Base-by-base conservation (phyloP, 805 yeast species). In the Candida succiphila region DNA sequence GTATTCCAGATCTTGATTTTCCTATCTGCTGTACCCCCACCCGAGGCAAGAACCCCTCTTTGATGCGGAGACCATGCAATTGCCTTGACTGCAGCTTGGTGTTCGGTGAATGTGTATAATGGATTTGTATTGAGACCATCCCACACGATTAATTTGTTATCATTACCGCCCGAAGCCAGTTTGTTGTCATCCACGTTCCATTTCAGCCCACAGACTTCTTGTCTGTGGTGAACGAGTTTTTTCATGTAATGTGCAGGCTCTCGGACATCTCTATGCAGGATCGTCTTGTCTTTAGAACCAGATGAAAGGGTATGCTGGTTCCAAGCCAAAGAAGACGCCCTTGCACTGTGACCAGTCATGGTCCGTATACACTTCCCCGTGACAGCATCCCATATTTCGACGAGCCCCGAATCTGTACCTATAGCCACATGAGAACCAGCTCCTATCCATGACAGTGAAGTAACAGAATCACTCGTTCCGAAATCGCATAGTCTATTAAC, bases 31-130 rank as follows among this genome's bases (percentile, higher is more conserved):
- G 97, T 87, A 25, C 98, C 98, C 15, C 98, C 98, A 13, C 98
- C 98, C 2, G 92, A 74, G 1, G 97, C 97, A 35, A 92, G 56
- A 3, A 88, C 69, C 1, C 97, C 96, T 35, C 96, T 65, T 52
- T 86, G 95, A 52, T 92, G 97, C 3, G 98, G 97, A 1, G 94
- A 83, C 98, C 98, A 92, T 2, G 95, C 84, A 34, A 92, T 69
- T 1, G 97, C 98, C 58, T 92, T 92, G 3, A 92, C 94, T 0
- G 98, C 98, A 1, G 97, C 96, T 14, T 72, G 75, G 54, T 92
- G 97, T 41, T 86, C 95, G 2, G 68, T 64, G 46, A 87, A 81
- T 38, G 67, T 78, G 49, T 78, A 72, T 20, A 85, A 54, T 2
- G 98, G 96, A 34, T 65, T 66, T 4, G 69, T 53, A 34, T 69